Evolutionary conservation across 164 flowering plant genomes (phyloP), one percentile per base, ranked within the genome.

Genomic region (Vitis rupestris): DNA sequence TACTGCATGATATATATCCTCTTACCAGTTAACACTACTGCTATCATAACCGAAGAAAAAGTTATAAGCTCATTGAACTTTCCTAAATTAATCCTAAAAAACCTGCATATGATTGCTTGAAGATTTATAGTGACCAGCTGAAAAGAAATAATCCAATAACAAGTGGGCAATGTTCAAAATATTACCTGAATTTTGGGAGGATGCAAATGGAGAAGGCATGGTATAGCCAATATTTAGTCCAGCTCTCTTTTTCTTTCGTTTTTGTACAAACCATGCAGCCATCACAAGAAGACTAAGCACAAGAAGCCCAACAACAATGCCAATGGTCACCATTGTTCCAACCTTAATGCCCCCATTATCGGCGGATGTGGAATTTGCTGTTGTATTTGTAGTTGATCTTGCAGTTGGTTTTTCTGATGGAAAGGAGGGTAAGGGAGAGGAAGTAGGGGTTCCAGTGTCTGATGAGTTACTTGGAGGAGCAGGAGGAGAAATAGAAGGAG

Each of bases 151-250:
- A 63, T 14, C 2, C 47, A 63, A 56, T 14, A 61, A 48, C 7
- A 27, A 11, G 19, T 64, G 65, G 52, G 16, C 29, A 48, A 63
- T 14, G 23, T 29, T 54, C 9, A 44, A 17, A n/a, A 14, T 30
- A 59, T 60, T 77, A 85, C 91, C 91, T 79, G 91, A 87, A 65
- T 77, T 75, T 50, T 78, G 87, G 19, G 88, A 85, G 59, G 85
- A 82, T 29, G 80, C 81, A 72, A 70, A 78, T 61, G 87, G 87
- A 64, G 91, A 82, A 62, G 85, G 85, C 73, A 75, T 58, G 23
- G 30, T 67, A 58, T 83, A 80, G 0, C 70, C 72, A 63, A 66
- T 58, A 48, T 67, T 69, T 14, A 56, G 53, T 62, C 59, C 69
- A 17, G 59, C 59, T 55, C 30, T 59, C 65, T 58, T 80, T 75